Percentiles rank a stretch among this genome's conserved stretches.
These are phyloP conservation scores for Amoebophrya sp. DNA, from an alignment of 169 alveolate species.

Conservation along the genomic window DNA sequence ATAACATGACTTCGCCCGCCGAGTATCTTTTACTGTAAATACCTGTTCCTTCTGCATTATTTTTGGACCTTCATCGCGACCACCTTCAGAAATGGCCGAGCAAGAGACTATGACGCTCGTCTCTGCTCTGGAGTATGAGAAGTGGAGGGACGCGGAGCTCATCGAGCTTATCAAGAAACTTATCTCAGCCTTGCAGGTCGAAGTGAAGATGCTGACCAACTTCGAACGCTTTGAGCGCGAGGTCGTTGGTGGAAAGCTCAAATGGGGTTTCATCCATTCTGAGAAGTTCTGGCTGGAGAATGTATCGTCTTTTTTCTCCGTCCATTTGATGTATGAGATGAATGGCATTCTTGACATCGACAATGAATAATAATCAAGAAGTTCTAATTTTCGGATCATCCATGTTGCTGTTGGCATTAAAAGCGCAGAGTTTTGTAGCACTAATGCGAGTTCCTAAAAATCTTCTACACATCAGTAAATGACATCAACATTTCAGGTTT, in stretches of 20 bases:
- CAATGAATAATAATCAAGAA: too few relatives aligned
- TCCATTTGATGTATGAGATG: not conserved
- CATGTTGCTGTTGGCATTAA: too few relatives aligned
- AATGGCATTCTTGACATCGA: not conserved
- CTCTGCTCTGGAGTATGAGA: constrained; percentile 47
- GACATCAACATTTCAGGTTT: too few relatives aligned
- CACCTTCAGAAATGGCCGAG: constrained; percentile 5
- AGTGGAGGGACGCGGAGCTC: constrained; percentile 50
- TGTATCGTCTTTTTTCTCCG: constrained; percentile 34
- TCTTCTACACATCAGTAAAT: too few relatives aligned
- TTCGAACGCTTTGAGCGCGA: constrained; percentile 8
- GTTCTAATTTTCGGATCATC: too few relatives aligned
- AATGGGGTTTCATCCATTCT: constrained; percentile 29
- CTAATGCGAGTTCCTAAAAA: too few relatives aligned
- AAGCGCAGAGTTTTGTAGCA: too few relatives aligned
- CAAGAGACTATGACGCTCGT: constrained; percentile 21
- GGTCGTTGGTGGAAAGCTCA: constrained; percentile 7
- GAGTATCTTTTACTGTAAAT: not conserved
- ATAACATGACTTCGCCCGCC: not conserved
- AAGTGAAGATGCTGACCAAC: constrained; percentile 24
- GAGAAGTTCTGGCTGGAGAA: constrained; percentile 60
- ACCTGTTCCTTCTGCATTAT: not conserved
- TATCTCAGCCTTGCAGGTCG: constrained; percentile 24
- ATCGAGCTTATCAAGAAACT: constrained; percentile 40
- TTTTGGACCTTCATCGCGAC: too few relatives aligned